Conservation (phyloP, 2,329 filamentous ascomycete species). For the Davidsoniella australis region DNA sequence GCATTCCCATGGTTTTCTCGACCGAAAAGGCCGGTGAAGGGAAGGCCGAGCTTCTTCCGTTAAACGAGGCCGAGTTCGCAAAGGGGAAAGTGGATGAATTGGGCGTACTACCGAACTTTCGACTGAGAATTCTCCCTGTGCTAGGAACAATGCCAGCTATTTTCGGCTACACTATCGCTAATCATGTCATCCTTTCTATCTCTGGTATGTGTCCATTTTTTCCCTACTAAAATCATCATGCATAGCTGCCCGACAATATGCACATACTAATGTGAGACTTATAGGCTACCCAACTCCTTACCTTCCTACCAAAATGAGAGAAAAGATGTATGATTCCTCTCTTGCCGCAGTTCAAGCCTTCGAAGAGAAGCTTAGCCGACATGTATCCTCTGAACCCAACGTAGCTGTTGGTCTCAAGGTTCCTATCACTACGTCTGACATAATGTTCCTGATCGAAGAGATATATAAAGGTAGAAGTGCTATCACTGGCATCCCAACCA, state of each 20-base stretch:
- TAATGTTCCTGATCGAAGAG: conserved; percentile 80
- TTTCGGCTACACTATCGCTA: conserved; percentile 81
- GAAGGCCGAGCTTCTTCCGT: conserved; percentile 74
- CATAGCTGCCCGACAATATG: not conserved
- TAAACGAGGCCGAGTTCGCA: conserved; percentile 72
- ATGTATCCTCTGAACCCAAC: conserved; percentile 18
- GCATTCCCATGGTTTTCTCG: conserved; percentile 84
- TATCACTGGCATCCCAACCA: conserved; percentile 64
- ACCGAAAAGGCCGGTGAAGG: conserved; percentile 79
- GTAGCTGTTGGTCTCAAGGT: conserved; percentile 57
- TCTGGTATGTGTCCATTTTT: conserved; percentile 21
- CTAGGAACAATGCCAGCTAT: conserved; percentile 94
- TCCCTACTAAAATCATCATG: not conserved
- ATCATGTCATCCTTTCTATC: conserved; percentile 76
- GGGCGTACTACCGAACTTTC: conserved; percentile 78
- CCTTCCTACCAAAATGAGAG: conserved; percentile 59
- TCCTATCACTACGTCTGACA: conserved; percentile 61
- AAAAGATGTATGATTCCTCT: conserved; percentile 84
- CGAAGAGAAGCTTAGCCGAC: conserved; percentile 57
- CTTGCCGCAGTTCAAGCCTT: conserved; percentile 56
- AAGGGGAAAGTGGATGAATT: conserved; percentile 79
- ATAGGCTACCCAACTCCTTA: conserved; percentile 76
- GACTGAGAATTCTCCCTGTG: conserved; percentile 86
- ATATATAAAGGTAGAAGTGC: conserved; percentile 70
- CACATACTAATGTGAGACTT: not conserved